Base-by-base conservation (phyloP, 139 green algal species). In the Chlorella sp. region DNA sequence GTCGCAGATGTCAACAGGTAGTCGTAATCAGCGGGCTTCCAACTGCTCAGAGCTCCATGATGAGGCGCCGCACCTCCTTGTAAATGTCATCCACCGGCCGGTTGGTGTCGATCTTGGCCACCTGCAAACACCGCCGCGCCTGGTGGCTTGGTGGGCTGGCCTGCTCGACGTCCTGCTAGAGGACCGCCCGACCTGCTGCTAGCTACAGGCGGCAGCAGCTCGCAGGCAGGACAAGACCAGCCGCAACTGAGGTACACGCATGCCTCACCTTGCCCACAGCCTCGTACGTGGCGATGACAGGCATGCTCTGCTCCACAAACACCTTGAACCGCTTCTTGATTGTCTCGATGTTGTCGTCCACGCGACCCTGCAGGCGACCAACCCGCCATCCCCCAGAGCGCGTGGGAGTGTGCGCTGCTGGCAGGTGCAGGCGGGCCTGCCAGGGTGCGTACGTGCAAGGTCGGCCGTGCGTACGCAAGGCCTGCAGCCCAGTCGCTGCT, bases 311-410 rank as follows among this genome's bases (percentile, higher is more conserved):
- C 34, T 94, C 85, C 55, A 93, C 65, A 71, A 98, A 97, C 33
- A 92, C 91, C 67, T 85, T 80, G 76, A 98, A 98, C 23, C 91
- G 83, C 80, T 97, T 98, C 31, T 80, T 76, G 73, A 97, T 98
- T 33, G 88, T 96, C 62, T 97, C 91, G 35, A 93, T 88, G 81
- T 98, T 98, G 86, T 98, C 94, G 72, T 97, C 93, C 34, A 88
- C 87, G 14, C 93, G 76, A 0, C 93, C 92, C 68, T 95, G 82
- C 26, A 71, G 1, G 3, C 22, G 24, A 20, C 55, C 42, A n/a
- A n/a, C n/a, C n/a, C n/a, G n/a, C n/a, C n/a, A n/a, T n/a, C n/a
- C n/a, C n/a, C n/a, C n/a, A n/a, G n/a, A n/a, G n/a, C n/a, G n/a
- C n/a, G n/a, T n/a, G n/a, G n/a, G n/a, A n/a, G n/a, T n/a, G n/a